A percentile compares a stretch with the other conserved stretches of the same genome.
Conservation (phyloP, 495 filamentous ascomycete species). For the Mytilinidion resinicola region DNA sequence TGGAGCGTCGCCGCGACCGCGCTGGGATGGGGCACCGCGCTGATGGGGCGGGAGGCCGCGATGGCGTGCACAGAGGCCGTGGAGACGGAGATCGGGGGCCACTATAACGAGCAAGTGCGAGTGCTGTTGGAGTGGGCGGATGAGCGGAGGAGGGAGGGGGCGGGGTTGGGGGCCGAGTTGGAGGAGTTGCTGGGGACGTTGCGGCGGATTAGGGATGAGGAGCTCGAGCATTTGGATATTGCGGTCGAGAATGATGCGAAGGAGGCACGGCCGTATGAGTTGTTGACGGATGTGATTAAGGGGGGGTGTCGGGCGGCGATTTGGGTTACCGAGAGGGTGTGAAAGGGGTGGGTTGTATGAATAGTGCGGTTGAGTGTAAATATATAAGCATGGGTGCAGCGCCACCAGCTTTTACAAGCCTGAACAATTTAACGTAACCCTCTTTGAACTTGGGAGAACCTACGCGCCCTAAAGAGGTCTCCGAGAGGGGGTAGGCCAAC, state of each 20-base stretch:
- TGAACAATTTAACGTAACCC: too few relatives aligned
- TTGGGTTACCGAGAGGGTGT: conserved; percentile 84
- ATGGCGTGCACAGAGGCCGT: conserved; percentile 99
- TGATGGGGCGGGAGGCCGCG: conserved; percentile 88
- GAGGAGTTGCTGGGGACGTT: conserved; percentile 65
- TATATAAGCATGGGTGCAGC: too few relatives aligned
- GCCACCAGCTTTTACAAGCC: too few relatives aligned
- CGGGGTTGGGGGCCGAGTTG: conserved; percentile 74
- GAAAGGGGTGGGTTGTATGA: background rate
- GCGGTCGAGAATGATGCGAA: conserved; percentile 88
- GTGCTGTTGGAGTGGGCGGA: conserved; percentile 72
- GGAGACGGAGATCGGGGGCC: conserved; percentile 93
- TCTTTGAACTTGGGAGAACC: too few relatives aligned
- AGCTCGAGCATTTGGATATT: conserved; percentile 93
- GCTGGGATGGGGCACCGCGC: conserved; percentile 80
- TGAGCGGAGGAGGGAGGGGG: conserved; percentile 55
- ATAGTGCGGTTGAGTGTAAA: background rate
- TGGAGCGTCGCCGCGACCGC: conserved; percentile 81
- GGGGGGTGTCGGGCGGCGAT: conserved; percentile 86
- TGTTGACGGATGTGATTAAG: conserved; percentile 82
- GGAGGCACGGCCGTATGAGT: conserved; percentile 77
- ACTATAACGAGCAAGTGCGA: conserved; percentile 91
- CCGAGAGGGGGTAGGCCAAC: too few relatives aligned
- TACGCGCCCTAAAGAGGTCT: too few relatives aligned
- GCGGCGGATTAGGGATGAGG: conserved; percentile 85